Evolutionary conservation across 169 alveolate genomes (phyloP).

Genomic region (Eimeria falciformis): DNA sequence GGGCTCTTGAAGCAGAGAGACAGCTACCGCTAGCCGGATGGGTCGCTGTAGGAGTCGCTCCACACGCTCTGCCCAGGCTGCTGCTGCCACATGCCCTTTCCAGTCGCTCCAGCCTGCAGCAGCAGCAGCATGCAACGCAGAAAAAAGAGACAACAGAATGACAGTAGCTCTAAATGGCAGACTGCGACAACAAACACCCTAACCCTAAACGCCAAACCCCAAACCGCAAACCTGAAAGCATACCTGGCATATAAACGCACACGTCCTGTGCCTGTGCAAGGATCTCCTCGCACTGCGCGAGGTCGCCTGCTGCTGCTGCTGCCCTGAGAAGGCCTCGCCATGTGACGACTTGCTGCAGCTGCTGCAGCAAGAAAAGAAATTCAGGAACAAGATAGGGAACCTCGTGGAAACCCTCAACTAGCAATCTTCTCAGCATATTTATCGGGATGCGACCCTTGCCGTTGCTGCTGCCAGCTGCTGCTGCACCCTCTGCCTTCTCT

Average conservation of each 20-base stretch:
- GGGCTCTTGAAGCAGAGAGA: conserved; percentile 73
- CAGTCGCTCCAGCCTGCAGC: conserved; percentile 76
- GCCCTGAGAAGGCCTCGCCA: conserved; percentile 76
- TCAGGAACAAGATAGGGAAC: conserved; percentile 73
- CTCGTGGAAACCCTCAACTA: conserved; percentile 68
- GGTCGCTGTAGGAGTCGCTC: conserved; percentile 78
- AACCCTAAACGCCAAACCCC: background rate
- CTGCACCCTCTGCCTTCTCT: conserved; percentile 12
- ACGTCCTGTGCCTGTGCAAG: conserved; percentile 76
- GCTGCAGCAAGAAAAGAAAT: conserved; percentile 73
- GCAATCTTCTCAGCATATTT: conserved; percentile 31
- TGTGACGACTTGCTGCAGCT: conserved; percentile 77
- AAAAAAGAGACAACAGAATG: too few relatives aligned
- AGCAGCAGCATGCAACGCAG: conserved; percentile 6
- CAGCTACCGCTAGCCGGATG: conserved; percentile 69
- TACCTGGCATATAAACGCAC: conserved; percentile 75
- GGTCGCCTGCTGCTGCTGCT: conserved; percentile 77
- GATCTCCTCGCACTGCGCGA: conserved; percentile 75
- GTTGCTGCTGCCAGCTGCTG: conserved; percentile 27
- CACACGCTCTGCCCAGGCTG: conserved; percentile 74
- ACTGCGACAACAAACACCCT: background rate
- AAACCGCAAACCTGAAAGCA: background rate
- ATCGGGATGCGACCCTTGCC: conserved; percentile 73
- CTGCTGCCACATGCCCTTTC: conserved; percentile 79
- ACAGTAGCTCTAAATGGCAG: background rate